Evolutionary conservation across 129 eudicot genomes (phyloP).

Genomic region (Flaveria brownii): DNA sequence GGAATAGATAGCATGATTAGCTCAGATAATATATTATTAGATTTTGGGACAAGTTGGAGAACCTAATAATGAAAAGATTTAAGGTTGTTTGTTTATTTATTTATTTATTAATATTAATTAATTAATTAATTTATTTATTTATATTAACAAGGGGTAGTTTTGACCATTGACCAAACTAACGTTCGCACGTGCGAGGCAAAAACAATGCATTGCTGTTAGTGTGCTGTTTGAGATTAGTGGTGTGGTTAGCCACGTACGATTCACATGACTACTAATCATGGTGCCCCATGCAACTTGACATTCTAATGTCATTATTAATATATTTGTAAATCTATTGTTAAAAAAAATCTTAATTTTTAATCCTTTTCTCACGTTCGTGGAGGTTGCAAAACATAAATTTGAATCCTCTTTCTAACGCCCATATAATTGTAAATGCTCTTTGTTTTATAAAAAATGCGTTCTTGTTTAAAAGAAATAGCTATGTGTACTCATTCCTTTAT

Average conservation of each 20-base stretch:
- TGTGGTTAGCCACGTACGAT: conserved; percentile 38
- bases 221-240: conserved; percentile 47
- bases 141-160: conserved; percentile 12
- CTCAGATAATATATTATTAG: conserved; percentile 34
- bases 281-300: conserved; percentile 34
- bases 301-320: neutral
- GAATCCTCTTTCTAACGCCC: neutral
- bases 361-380: conserved; percentile 11
- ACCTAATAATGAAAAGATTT: conserved; percentile 46
- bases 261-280: conserved; percentile 46
- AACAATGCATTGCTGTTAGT: conserved; percentile 44
- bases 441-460: too few species aligned
- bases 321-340: neutral
- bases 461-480: too few species aligned
- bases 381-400: conserved; percentile 4
- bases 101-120: neutral
- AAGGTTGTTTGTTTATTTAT: conserved; percentile 29
- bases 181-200: conserved; percentile 45
- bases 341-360: neutral
- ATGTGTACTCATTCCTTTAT: too few species aligned
- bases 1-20: conserved; percentile 31
- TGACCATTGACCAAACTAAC: conserved; percentile 52
- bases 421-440: too few species aligned
- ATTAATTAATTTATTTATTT: neutral
- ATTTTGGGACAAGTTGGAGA: conserved; percentile 39